Conservation (phyloP, 441 rosid species). For the Macaranga tanarius region DNA sequence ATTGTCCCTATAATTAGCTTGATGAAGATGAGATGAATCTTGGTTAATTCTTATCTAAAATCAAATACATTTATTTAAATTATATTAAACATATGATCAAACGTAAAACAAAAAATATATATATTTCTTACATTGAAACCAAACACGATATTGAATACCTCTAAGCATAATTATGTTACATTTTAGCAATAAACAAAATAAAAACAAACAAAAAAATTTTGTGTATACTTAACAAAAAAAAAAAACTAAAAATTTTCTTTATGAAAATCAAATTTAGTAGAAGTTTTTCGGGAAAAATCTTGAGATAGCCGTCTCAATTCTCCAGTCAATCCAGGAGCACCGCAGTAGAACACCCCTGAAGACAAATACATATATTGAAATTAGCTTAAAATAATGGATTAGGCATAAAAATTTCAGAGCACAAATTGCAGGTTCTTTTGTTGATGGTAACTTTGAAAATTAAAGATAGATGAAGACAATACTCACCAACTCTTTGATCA, state of each 20-base stretch:
- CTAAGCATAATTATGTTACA: not conserved
- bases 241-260: conserved; percentile 61
- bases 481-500: conserved; percentile 59
- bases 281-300: conserved; percentile 68
- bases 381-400: not conserved
- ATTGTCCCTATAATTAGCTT: too few relatives aligned
- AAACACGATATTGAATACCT: too few relatives aligned
- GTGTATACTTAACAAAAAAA: not conserved
- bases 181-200: not conserved
- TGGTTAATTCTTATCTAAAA: too few relatives aligned
- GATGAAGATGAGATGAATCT: too few relatives aligned
- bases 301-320: conserved; percentile 50
- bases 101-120: too few relatives aligned
- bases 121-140: too few relatives aligned
- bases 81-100: too few relatives aligned
- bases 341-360: conserved; percentile 73
- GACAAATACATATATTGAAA: not conserved
- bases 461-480: too few relatives aligned
- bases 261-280: conserved; percentile 78
- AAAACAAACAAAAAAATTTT: not conserved
- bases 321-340: conserved; percentile 57
- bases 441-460: too few relatives aligned
- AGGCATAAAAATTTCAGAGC: not conserved
- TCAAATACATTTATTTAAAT: too few relatives aligned
- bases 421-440: too few relatives aligned